Base-by-base conservation (phyloP, 2,329 filamentous ascomycete genomes). In the Fusarium begoniae region DNA sequence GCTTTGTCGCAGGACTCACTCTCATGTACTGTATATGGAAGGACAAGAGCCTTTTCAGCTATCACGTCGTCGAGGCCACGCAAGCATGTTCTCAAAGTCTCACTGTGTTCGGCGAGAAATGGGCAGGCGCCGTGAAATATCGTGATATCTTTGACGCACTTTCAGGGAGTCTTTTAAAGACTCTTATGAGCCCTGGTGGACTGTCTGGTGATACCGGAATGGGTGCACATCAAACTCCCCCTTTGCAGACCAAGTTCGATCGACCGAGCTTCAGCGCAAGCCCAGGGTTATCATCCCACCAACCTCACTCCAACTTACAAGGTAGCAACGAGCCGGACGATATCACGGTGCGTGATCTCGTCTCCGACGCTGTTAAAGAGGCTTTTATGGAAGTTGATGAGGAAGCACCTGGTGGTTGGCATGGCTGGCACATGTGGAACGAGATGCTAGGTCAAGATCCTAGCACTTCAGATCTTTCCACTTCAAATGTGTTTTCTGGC, bases 371-470 rank as follows among this genome's bases (percentile, higher is more conserved):
- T 0, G 51, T 54, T 0, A 54, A 54, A 2, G 51, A 54, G 4
- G 51, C 51, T 2, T 54, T 54, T 5, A 54, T 54, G 51, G 51
- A 54, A 0, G 51, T 54, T 22, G 51, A 54, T 38, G 51, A 54
- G 32, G 51, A 54, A n/a, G 51, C 51, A 28, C 51, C 51, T 9
- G 51, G 51, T 2, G 51, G 51, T 3, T 54, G 51, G 51, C 51
- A 54, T 28, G 51, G 51, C 20, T 54, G 35, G 51, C 24, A 54
- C 10, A 54, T 38, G 35, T 54, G 51, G 51, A 54, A 38, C 14
- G 51, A 54, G 20, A 54, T 54, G 51, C 18, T 54, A 2, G 35
- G 51, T 2, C 35, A 54, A 26, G 24, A 28, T 12, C 51, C 24
- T 6, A 22, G 18, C 4, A 8, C 32, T 3, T 37, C 32, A 7